These are phyloP conservation scores for Stramenopiles sp. DNA, from an alignment of 352 stramenopile genomes.

Conservation along the genomic window DNA sequence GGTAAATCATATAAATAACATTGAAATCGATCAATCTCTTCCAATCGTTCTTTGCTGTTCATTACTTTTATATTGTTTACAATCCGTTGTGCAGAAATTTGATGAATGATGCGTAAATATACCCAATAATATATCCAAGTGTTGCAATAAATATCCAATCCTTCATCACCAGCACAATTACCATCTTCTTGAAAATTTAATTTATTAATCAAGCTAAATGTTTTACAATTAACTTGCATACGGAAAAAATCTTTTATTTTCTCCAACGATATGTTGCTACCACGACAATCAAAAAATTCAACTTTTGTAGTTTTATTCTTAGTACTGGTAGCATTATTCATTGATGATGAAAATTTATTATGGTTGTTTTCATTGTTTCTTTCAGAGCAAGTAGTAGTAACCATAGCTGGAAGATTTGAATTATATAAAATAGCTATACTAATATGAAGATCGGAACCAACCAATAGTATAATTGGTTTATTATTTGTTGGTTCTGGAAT, in stretches of 20 bases:
- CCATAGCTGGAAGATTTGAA: no score
- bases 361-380: no score
- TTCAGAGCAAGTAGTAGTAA: no score
- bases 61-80: neutral
- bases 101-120: neutral
- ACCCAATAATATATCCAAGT: neutral
- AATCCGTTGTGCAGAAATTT: neutral
- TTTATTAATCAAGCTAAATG: neutral
- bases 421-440: neutral
- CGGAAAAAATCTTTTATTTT: neutral
- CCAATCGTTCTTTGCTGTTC: neutral
- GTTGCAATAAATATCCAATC: neutral
- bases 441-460: neutral
- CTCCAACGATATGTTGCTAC: neutral
- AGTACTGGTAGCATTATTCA: no score
- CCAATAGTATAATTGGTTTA: neutral
- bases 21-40: neutral
- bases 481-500: neutral
- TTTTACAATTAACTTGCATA: neutral
- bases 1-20: neutral
- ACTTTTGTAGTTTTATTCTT: no score
- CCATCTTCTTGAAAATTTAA: neutral
- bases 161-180: neutral
- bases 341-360: no score
- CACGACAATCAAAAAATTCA: neutral